Evolutionary conservation across 768 basidiomycete species (phyloP), one percentile per base, ranked within the genome.

Genomic region (Calocybe gangraenosa): DNA sequence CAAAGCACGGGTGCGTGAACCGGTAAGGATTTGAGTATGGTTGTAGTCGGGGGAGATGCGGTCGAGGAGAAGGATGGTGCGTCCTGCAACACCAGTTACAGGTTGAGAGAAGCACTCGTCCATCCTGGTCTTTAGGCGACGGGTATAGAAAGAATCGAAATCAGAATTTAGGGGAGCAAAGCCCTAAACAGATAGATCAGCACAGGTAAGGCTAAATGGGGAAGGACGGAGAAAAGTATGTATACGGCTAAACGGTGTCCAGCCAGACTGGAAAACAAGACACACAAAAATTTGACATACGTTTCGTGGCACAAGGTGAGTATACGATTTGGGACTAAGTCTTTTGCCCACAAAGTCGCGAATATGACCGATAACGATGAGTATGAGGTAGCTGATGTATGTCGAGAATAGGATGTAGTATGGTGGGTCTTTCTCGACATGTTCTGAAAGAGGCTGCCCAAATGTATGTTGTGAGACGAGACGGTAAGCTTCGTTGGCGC

Each of bases 141-240:
- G 91, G 48, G 94, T 95, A 74, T 98, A 98, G 71, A 98, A 99
- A 5, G 96, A 98, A 65, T 98, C 95, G 55, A 98, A 98, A 64
- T 98, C 96, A 7, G 93, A 96, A 68, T 92, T 95, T 49, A 98
- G 76, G 4, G 96, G 89, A 1, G 94, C 95, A 59, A 96, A 94
- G 46, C 95, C 96, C 92, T 97, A 63, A 15, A 15, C 13, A 35
- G 46, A 41, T 41, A 47, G 41, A 43, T 21, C 37, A 47, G 46
- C 3, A 11, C 35, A 47, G 44, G 20, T 14, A 20, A 11, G 42
- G 28, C 37, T 7, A 40, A 14, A 21, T 10, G 32, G 11, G 18
- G 39, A 39, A n/a, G 38, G n/a, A 18, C n/a, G 15, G 32, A n/a
- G 25, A 46, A 14, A 0, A 40, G 42, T 22, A 32, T n/a, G 44